Conservation (phyloP, 139 green algal genomes). For the Micromonas commoda region DNA sequence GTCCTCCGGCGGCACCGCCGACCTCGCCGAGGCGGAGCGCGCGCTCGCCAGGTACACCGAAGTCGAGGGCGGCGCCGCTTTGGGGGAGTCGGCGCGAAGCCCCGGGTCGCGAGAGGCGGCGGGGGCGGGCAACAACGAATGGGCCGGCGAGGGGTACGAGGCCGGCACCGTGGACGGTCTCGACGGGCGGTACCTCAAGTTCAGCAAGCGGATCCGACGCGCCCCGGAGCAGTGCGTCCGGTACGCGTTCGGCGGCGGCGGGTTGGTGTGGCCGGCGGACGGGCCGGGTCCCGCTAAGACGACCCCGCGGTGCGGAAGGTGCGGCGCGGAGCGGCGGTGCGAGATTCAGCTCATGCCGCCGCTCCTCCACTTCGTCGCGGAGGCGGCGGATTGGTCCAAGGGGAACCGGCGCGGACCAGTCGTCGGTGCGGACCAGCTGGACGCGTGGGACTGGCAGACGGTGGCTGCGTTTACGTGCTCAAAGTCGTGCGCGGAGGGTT, state of each 20-base stretch:
- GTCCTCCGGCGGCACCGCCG: background rate
- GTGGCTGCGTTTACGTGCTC: background rate
- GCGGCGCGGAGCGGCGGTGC: background rate
- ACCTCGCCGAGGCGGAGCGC: background rate
- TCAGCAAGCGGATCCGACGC: slow-evolving; percentile 8
- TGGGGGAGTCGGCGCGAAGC: background rate
- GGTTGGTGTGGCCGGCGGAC: background rate
- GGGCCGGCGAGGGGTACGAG: slow-evolving; percentile 16
- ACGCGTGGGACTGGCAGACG: slow-evolving; percentile 18
- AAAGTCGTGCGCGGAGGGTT: background rate
- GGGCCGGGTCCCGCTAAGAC: background rate
- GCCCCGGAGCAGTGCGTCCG: slow-evolving; percentile 14
- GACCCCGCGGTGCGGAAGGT: slow-evolving; percentile 4
- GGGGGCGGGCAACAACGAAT: background rate
- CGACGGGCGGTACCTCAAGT: slow-evolving; percentile 6
- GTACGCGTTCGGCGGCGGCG: background rate
- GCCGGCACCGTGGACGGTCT: background rate
- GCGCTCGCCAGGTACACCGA: background rate
- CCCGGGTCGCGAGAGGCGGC: background rate
- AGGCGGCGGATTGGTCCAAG: background rate
- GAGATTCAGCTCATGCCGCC: slow-evolving; percentile 12
- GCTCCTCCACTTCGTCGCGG: background rate
- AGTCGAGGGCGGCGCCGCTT: background rate
- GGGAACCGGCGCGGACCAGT: background rate
- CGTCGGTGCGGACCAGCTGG: background rate